Evolutionary conservation across 495 filamentous ascomycete species (phyloP), one percentile per base, ranked within the genome.

Genomic region (Penicillium fimorum): DNA sequence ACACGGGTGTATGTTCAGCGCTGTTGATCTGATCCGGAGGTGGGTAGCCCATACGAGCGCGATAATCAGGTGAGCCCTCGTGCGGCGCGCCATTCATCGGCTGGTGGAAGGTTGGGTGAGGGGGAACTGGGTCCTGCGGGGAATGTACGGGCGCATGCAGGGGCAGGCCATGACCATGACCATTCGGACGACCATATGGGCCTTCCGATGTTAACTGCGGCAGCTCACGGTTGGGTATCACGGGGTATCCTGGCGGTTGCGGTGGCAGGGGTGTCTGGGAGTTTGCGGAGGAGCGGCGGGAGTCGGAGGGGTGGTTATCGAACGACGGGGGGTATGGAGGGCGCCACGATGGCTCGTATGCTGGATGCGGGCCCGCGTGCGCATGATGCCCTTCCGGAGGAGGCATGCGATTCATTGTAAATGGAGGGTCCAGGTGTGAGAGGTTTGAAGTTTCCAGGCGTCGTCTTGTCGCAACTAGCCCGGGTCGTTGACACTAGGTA

Each of bases 201-300:
- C 68, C 68, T 45, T 76, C 72, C 2, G 58, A 62, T 2, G 74
- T 65, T 12, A 72, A 60, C 44, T 76, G 73, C n/a, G 76, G 74
- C 6, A 78, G 62, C 47, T 77, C 73, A 38, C 75, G 73, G 48
- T 64, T 69, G 12, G 65, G 67, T 18, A 69, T 69, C 7, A 63
- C 62, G 5, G 64, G 62, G 47, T 75, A 76, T 32, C 55, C 64
- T 58, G 66, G 46, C 3, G 52, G 52, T 11, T 38, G 67, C 5
- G 72, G 59, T 13, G 68, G 62, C 10, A 73, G 41, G 2, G 69
- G 49, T 3, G 67, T 62, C 48, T 70, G 72, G 40, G 64, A n/a
- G 11, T 25, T 58, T n/a, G 55, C 63, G 3, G 75, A 67, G 5
- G 66, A 55, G 18, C 69, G 74, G 15, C 74, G 74, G 25, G 67